These are phyloP conservation scores for Triticum monococcum DNA, from an alignment of 176 grass and related monocot genomes.

Conservation along the genomic window DNA sequence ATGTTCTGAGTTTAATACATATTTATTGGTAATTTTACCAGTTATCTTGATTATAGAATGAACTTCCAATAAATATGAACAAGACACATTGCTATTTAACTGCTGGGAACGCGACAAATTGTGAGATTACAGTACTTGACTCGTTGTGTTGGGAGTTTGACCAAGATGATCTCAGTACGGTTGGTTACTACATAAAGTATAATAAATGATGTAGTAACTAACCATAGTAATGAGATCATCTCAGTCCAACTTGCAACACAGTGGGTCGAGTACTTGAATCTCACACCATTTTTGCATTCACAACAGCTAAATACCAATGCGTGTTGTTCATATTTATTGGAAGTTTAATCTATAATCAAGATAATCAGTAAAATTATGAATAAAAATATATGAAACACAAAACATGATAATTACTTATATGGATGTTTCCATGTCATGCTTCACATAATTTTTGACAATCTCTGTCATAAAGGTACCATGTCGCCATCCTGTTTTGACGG, in stretches of 20 bases:
- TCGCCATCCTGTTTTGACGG: neutral
- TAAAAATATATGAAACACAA: neutral
- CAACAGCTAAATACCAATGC: neutral
- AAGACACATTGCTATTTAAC: neutral
- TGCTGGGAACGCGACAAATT: neutral
- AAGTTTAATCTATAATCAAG: neutral
- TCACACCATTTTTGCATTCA: neutral
- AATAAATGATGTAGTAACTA: neutral
- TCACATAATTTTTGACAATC: neutral
- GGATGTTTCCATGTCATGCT: neutral
- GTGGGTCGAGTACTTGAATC: neutral
- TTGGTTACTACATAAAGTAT: neutral
- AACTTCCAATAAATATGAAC: neutral
- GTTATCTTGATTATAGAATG: neutral
- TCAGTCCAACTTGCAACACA: neutral
- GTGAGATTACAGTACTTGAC: neutral
- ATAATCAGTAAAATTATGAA: neutral
- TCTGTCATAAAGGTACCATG: too few species aligned
- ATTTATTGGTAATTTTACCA: too few species aligned
- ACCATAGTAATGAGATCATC: neutral
- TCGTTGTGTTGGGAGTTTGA: neutral
- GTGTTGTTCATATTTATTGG: neutral
- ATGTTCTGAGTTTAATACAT: too few species aligned
- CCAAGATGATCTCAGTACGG: neutral
- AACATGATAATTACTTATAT: neutral